A percentile compares a stretch with the other conserved stretches of the same genome.
Evolutionary conservation across 2,329 filamentous ascomycete species (phyloP).

Genomic region (Sporothrix euskadiensis): DNA sequence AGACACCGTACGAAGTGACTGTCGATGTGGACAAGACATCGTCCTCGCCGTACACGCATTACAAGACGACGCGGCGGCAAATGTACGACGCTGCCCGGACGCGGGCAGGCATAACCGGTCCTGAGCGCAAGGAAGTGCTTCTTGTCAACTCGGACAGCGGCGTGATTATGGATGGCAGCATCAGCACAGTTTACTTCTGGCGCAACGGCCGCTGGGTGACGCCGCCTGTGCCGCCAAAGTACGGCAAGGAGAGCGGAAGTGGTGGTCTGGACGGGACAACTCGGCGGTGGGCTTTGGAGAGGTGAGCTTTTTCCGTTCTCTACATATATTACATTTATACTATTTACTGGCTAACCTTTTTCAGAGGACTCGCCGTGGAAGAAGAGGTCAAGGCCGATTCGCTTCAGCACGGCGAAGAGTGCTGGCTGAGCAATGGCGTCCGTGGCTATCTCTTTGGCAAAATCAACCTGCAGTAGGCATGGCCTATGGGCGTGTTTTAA

Average conservation of each 20-base stretch:
- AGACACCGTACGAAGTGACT: slow-evolving; percentile 46
- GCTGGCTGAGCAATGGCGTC: slow-evolving; percentile 88
- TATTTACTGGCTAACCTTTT: neutral
- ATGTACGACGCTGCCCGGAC: slow-evolving; percentile 71
- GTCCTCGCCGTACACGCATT: slow-evolving; percentile 69
- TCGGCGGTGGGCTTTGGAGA: slow-evolving; percentile 77
- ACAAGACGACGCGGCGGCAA: slow-evolving; percentile 77
- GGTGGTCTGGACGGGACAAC: slow-evolving; percentile 84
- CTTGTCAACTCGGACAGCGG: slow-evolving; percentile 62
- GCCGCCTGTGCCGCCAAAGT: slow-evolving; percentile 59
- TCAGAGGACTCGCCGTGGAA: slow-evolving; percentile 63
- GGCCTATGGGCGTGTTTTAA: no score
- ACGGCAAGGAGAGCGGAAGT: slow-evolving; percentile 48
- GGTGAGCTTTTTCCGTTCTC: slow-evolving; percentile 43
- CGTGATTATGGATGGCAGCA: slow-evolving; percentile 80
- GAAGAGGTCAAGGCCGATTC: slow-evolving; percentile 60
- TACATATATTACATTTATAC: neutral
- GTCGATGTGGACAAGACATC: slow-evolving; percentile 47
- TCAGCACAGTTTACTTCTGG: slow-evolving; percentile 81
- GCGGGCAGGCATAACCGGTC: slow-evolving; percentile 58
- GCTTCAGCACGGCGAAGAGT: slow-evolving; percentile 70
- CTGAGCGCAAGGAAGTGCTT: slow-evolving; percentile 68
- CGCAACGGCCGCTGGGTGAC: slow-evolving; percentile 75
- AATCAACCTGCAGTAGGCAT: slow-evolving; percentile 37
- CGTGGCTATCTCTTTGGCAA: slow-evolving; percentile 68